Base-by-base conservation (phyloP, 1,139 yeast species). In the Ogataea hybrid region DNA sequence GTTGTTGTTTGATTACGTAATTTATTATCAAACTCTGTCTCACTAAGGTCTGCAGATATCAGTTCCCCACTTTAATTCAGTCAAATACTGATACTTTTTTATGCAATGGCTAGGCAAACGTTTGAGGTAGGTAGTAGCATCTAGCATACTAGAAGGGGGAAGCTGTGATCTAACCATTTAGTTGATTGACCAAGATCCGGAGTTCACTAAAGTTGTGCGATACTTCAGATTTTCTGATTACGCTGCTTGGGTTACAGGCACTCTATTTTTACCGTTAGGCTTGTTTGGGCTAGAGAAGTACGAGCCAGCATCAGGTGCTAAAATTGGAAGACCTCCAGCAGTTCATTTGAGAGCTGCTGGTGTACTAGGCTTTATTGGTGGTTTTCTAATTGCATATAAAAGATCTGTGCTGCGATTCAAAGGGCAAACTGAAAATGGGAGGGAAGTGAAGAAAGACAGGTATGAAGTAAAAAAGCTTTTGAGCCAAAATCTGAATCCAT, bases 141-240 rank as follows among this genome's bases (percentile, higher is more conserved):
- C 6, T n/a, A 9, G 10, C 9, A 25, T 11, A 23, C 27, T 27
- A 10, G 14, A 14, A 14, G 14, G 5, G 14, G 20, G 7, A 6
- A 4, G 18, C 4, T 6, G 11, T 23, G 3, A 11, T n/a, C 34
- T 29, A 29, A 23, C 20, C 14, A 20, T 14, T 12, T 25, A 58
- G 63, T 36, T 60, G 12, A 87, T 87, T 58, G 96, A 87, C 61
- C 74, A 77, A 43, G 96, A 87, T 62, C 96, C 96, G 32, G 80
- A 81, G 52, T 84, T 86, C 65, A 58, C 64, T 42, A 73, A 87
- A 51, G 95, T 87, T 25, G 79, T 87, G 20, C 69, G 80, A 35
- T 87, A 82, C 67, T 79, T 86, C 64, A 74, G 96, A 61, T 63
- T 75, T 16, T 70, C 82, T 9, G 96, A 87, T 65, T 78, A 77